These are phyloP conservation scores for Tetracladium setigerum DNA, from an alignment of 495 filamentous ascomycete species.

Conservation along the genomic window DNA sequence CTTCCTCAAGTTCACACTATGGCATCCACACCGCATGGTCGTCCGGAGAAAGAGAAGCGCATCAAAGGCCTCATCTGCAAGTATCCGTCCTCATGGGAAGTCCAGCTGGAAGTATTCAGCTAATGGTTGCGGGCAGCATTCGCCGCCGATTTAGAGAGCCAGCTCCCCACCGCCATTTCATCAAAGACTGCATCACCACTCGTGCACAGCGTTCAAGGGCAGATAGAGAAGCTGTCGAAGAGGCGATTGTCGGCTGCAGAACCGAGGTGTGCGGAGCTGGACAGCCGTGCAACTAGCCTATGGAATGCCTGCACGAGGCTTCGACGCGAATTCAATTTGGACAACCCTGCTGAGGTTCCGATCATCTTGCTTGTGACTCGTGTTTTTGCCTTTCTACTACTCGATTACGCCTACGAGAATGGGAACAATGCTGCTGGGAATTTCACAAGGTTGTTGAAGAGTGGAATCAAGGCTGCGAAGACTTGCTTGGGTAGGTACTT, in stretches of 20 bases:
- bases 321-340: conserved; percentile 21
- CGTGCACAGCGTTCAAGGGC: conserved; percentile 30
- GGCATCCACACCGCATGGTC: conserved; percentile 9
- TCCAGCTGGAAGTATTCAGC: neutral
- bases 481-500: conserved; percentile 52
- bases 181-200: conserved; percentile 20
- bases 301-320: conserved; percentile 64
- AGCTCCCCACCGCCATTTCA: conserved; percentile 13
- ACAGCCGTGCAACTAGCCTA: conserved; percentile 43
- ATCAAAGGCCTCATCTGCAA: conserved; percentile 19
- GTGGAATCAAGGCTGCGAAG: conserved; percentile 58
- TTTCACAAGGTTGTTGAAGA: conserved; percentile 50
- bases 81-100: neutral
- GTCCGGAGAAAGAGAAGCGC: conserved; percentile 19
- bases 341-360: conserved; percentile 9
- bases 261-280: conserved; percentile 35
- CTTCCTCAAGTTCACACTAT: conserved; percentile 5
- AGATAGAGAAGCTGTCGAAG: conserved; percentile 25
- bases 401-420: conserved; percentile 50
- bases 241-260: conserved; percentile 15
- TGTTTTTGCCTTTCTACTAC: conserved; percentile 61
- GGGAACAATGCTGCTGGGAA: conserved; percentile 28
- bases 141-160: conserved; percentile 13
- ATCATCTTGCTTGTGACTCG: conserved; percentile 26
- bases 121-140: conserved; percentile 14